Evolutionary conservation across 345 rosid species (phyloP).

Genomic region (Hypericum perforatum): DNA sequence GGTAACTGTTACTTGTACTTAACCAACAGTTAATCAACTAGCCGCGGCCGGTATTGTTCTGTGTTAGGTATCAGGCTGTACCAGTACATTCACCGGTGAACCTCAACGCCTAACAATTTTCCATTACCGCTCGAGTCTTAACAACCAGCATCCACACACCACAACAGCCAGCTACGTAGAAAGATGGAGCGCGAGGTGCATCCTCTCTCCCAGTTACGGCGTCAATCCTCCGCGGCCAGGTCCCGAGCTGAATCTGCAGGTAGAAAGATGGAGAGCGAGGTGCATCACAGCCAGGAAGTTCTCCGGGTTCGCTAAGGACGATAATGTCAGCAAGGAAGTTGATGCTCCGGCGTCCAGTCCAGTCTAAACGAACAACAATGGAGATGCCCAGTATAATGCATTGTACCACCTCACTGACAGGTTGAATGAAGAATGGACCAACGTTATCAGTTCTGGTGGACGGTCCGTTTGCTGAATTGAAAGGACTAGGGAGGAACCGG

Average conservation of each 20-base stretch:
- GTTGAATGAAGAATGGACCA: constrained; percentile 39
- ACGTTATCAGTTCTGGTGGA: constrained; percentile 17
- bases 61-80: constrained; percentile 26
- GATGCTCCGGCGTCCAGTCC: constrained; percentile 22
- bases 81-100: constrained; percentile 41
- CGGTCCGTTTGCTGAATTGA: constrained; percentile 15
- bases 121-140: constrained; percentile 35
- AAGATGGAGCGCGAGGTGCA: no score
- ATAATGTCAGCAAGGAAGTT: constrained; percentile 20
- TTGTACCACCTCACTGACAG: constrained; percentile 21
- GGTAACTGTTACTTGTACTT: no score
- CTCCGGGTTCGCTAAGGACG: constrained; percentile 33
- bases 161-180: background rate
- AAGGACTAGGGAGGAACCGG: background rate
- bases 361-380: constrained; percentile 15
- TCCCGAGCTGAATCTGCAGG: constrained; percentile 27
- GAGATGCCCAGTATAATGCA: constrained; percentile 30
- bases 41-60: background rate
- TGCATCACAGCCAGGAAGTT: constrained; percentile 35
- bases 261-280: constrained; percentile 26
- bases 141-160: constrained; percentile 20
- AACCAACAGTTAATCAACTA: no score
- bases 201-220: constrained; percentile 8
- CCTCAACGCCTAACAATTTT: constrained; percentile 14
- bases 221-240: constrained; percentile 24